Base-by-base conservation (phyloP, 208 protist genomes). In the Wallacemonas sp. region DNA sequence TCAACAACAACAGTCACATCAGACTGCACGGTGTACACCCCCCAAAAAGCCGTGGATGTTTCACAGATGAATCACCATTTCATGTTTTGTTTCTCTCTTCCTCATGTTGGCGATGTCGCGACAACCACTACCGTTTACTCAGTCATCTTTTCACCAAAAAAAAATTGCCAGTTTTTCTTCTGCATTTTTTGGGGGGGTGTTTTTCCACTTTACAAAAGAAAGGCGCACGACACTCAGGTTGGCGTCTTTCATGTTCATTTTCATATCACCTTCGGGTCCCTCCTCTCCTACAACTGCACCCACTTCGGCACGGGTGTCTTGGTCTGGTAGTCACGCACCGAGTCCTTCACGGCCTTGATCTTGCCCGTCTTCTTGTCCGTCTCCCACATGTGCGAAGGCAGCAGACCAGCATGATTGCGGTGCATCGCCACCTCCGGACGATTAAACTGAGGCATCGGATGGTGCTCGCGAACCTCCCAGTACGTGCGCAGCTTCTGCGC, bases 311-410 rank as follows among this genome's bases (percentile, higher is more conserved):
- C 33, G 11, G 85, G 83, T 2, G 80, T 84, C 65, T 81, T 88
- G n/a, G 90, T 96, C 64, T 93, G 85, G 66, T 96, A 96, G 69
- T 93, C 90, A 24, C 90, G 84, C 62, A 96, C 90, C 23, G 90
- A 94, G 70, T 96, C 91, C 85, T 93, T 96, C 52, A 96, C 85
- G 9, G 62, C 80, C 68, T 87, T 90, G 47, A 96, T 88, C 77
- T 93, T 93, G 29, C 91, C 91, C 1, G 91, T 92, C 81, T 96
- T 96, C 80, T 95, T 96, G 72, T 96, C 91, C 12, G 81, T 90
- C 66, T 94, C 88, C 87, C 88, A 96, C 63, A 93, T 33, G 61
- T 96, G 88, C 34, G 88, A 62, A 3, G 91, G 91, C 44, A 96
- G 80, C 54, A 95, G 55, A 14, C 76, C 87, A 5, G 85, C 77